Evolutionary conservation across 352 stramenopile species (phyloP).

Genomic region (Aphanomyces euteiches): DNA sequence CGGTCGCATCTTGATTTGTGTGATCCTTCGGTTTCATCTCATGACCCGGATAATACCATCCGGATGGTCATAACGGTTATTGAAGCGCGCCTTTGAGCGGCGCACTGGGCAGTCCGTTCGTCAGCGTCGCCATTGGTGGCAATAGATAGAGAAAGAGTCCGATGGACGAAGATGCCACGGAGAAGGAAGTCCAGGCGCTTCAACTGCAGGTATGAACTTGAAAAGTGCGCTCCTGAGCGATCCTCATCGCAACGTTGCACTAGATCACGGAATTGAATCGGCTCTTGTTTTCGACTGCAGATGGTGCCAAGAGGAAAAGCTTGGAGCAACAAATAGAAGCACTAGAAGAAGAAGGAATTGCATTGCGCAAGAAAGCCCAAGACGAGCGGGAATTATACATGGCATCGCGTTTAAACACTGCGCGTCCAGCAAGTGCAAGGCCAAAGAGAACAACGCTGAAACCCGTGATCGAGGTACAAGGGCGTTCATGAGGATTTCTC

Average conservation of each 20-base stretch:
- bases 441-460: conserved; percentile 49
- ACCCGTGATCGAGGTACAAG: conserved; percentile 48
- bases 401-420: conserved; percentile 56
- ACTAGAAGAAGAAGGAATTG: conserved; percentile 40
- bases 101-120: background rate
- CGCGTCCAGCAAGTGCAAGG: conserved; percentile 61
- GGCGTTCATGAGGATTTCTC: background rate
- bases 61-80: background rate
- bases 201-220: conserved; percentile 17
- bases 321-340: conserved; percentile 68
- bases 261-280: conserved; percentile 77
- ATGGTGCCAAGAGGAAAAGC: conserved; percentile 47
- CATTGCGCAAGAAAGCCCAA: conserved; percentile 46
- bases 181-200: conserved; percentile 20
- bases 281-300: conserved; percentile 65
- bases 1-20: background rate
- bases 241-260: background rate
- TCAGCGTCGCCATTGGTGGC: conserved; percentile 4
- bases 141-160: conserved; percentile 2
- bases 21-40: background rate
- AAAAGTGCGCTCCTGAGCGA: background rate
- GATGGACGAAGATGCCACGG: conserved; percentile 21
- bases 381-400: conserved; percentile 36
- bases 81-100: background rate
- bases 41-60: no score